Evolutionary conservation across 192 early-diverging fungal species (phyloP).

Genomic region (Glomus cerebriforme): DNA sequence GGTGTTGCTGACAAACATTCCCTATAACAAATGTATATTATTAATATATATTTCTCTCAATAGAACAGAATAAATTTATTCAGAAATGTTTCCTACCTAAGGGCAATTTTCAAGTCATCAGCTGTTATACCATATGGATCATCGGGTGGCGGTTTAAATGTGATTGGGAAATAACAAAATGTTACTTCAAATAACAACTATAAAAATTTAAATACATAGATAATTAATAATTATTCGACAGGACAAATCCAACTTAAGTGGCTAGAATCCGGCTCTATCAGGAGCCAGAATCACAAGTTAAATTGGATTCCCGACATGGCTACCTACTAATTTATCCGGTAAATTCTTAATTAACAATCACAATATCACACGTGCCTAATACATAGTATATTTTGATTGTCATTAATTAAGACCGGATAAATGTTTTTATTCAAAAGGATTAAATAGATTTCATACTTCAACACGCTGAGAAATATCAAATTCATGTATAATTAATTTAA

Average conservation of each 20-base stretch:
- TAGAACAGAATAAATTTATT: neutral
- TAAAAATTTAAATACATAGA: neutral
- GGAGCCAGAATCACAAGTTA: no score
- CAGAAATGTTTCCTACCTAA: constrained; percentile 51
- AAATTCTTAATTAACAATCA: no score
- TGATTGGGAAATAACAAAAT: constrained; percentile 99
- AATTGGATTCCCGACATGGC: no score
- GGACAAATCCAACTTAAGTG: no score
- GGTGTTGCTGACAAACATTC: constrained; percentile 79
- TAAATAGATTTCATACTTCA: constrained; percentile 52
- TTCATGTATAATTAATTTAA: constrained; percentile 67
- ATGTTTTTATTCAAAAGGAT: neutral
- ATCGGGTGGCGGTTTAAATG: constrained; percentile 93
- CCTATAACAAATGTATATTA: constrained; percentile 34
- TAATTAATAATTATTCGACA: no score
- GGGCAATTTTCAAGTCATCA: constrained; percentile 80
- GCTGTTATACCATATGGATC: constrained; percentile 95
- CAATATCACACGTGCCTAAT: no score
- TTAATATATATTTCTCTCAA: neutral
- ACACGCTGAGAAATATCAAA: constrained; percentile 80
- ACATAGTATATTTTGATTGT: no score
- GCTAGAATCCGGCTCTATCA: no score
- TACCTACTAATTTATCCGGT: no score
- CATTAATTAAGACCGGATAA: no score
- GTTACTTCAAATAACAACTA: constrained; percentile 94